These are phyloP conservation scores for Magnaporthiopsis incrustans DNA, from an alignment of 2,329 filamentous ascomycete species.

Conservation along the genomic window DNA sequence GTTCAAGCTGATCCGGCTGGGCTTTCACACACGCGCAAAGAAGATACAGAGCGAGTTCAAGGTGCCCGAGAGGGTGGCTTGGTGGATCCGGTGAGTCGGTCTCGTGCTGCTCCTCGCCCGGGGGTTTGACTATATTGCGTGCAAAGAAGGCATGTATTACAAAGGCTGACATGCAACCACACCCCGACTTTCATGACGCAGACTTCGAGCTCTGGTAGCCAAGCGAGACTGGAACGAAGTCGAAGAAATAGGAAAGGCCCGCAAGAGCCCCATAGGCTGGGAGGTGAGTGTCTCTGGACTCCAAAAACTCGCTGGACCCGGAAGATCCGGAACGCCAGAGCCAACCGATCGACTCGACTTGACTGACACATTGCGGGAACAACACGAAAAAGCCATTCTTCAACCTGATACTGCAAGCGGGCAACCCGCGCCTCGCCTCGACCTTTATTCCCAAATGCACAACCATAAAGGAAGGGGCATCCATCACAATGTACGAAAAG, in stretches of 20 bases:
- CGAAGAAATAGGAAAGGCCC: conserved; percentile 70
- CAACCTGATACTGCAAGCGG: conserved; percentile 79
- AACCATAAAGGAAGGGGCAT: conserved; percentile 55
- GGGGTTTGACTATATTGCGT: not conserved
- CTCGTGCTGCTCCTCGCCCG: not conserved
- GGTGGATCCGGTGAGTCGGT: conserved; percentile 63
- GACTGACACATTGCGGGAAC: not conserved
- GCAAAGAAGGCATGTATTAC: not conserved
- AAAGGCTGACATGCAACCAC: not conserved
- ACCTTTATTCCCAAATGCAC: conserved; percentile 85
- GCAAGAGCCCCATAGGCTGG: conserved; percentile 93
- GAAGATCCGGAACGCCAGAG: not conserved
- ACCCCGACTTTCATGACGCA: conserved; percentile 20
- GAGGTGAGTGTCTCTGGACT: conserved; percentile 52
- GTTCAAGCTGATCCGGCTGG: conserved; percentile 75
- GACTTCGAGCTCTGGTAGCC: conserved; percentile 79
- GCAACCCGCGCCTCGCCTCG: conserved; percentile 79
- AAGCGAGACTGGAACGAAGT: conserved; percentile 89
- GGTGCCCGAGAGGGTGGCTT: conserved; percentile 80
- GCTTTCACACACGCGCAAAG: conserved; percentile 75
- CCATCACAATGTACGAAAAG: conserved; percentile 91
- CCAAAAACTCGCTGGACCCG: not conserved
- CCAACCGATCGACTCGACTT: not conserved
- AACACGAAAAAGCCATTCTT: conserved; percentile 65
- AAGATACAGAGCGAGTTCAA: conserved; percentile 91